A percentile compares a stretch with the other conserved stretches of the same genome.
Conservation (phyloP, 2,329 filamentous ascomycete genomes). For the Aurifilum marmelostoma region DNA sequence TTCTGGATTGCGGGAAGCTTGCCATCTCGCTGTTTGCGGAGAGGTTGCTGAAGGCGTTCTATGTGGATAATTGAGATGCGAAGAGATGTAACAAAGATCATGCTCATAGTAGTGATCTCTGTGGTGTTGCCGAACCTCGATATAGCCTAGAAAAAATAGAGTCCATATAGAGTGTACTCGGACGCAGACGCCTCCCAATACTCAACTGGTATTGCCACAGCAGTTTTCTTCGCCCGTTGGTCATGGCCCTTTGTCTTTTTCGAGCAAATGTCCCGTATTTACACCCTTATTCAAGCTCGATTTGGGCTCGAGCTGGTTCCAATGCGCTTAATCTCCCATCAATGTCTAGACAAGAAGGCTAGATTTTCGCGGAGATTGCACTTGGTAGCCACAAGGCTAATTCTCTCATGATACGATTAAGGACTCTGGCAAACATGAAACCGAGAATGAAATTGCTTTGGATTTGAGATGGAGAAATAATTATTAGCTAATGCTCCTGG, state of each 20-base stretch:
- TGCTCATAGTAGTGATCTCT: neutral
- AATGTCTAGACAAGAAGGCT: too few relatives aligned
- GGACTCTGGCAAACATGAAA: neutral
- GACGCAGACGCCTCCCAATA: neutral
- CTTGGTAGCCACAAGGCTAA: too few relatives aligned
- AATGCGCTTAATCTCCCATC: too few relatives aligned
- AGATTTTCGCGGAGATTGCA: too few relatives aligned
- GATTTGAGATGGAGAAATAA: neutral
- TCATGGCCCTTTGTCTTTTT: neutral
- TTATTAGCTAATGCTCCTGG: neutral
- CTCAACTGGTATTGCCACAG: neutral
- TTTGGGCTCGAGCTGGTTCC: neutral
- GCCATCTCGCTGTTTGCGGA: conserved; percentile 49
- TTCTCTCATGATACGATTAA: neutral
- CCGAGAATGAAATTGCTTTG: neutral
- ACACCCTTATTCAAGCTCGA: neutral
- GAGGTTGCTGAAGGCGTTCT: conserved; percentile 25
- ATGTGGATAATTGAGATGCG: conserved; percentile 22
- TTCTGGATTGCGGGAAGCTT: conserved; percentile 51
- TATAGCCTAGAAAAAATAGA: neutral
- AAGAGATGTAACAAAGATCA: neutral
- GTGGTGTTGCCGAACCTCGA: neutral
- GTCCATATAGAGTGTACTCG: neutral
- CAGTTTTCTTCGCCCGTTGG: too few relatives aligned
- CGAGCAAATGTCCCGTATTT: neutral